These are phyloP conservation scores for Phytophthora europaea DNA, from an alignment of 352 stramenopile species.

Conservation along the genomic window DNA sequence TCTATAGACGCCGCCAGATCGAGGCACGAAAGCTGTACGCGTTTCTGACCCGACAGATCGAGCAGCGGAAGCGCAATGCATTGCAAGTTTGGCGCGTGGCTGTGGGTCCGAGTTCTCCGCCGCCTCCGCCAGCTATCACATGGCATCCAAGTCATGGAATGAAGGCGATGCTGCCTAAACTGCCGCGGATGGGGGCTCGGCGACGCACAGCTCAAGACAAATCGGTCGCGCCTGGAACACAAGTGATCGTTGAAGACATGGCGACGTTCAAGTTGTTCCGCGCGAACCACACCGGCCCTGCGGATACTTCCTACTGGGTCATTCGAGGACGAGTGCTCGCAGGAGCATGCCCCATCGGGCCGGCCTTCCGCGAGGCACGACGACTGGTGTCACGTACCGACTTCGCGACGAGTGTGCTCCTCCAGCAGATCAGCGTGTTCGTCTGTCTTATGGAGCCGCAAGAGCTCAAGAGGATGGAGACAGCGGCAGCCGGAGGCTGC, in stretches of 20 bases:
- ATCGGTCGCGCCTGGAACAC: slow-evolving; percentile 39
- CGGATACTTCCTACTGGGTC: slow-evolving; percentile 80
- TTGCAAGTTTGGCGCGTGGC: slow-evolving; percentile 44
- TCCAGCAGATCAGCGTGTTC: slow-evolving; percentile 76
- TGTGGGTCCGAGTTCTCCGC: slow-evolving; percentile 27
- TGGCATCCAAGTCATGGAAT: slow-evolving; percentile 85
- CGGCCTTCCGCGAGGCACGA: slow-evolving; percentile 55
- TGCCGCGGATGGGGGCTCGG: slow-evolving; percentile 50
- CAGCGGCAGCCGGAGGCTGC: slow-evolving; percentile 11
- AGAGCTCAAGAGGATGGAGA: slow-evolving; percentile 47
- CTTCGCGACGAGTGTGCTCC: slow-evolving; percentile 65
- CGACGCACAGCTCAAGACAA: slow-evolving; percentile 31
- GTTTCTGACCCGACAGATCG: slow-evolving; percentile 49
- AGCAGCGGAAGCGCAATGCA: slow-evolving; percentile 33
- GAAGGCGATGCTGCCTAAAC: slow-evolving; percentile 53
- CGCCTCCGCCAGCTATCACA: slow-evolving; percentile 23
- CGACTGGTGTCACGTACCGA: slow-evolving; percentile 60
- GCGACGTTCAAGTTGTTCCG: slow-evolving; percentile 73
- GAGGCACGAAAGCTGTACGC: slow-evolving; percentile 56
- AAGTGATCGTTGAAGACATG: slow-evolving; percentile 67
- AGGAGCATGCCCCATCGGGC: slow-evolving; percentile 62
- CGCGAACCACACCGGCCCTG: slow-evolving; percentile 68
- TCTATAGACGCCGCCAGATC: slow-evolving; percentile 53
- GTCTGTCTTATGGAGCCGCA: slow-evolving; percentile 59
- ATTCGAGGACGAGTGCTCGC: slow-evolving; percentile 64